Evolutionary conservation across 1,284 basidiomycete species (phyloP), one percentile per base, ranked within the genome.

Genomic region (Sporisorium reilianum): DNA sequence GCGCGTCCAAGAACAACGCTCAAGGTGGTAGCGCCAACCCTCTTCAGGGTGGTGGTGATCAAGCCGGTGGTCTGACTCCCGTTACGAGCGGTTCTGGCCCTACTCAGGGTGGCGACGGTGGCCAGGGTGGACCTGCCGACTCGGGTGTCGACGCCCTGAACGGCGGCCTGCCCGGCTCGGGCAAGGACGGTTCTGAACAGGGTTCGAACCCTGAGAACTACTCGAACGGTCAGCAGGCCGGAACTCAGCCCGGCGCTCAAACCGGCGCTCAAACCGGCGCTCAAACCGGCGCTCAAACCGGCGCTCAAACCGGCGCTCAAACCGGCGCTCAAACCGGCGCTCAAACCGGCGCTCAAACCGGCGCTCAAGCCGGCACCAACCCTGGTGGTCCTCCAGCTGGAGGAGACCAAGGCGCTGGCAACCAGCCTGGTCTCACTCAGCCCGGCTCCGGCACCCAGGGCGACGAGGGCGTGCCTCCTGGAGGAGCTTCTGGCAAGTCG

Each of bases 1-100:
- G 62, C 26, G 44, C 53, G 3, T 10, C 45, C 25, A 61, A 63
- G 57, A 20, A 18, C 40, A 64, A 62, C 36, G 53, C 18, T 6
- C 14, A 30, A 5, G 22, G n/a, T 22, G 14, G 28, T 7, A 23
- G 46, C 32, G 22, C 28, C 16, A 22, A 26, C 32, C 16, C 25
- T 40, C 45, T 44, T 41, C 46, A 55, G 11, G 34, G 8, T 28
- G 40, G 40, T 16, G 50, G 44, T 11, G 18, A 25, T 10, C 36
- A 41, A 26, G 8, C 10, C 4, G n/a, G 26, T 23, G 38, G 14
- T 7, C 9, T 38, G 56, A 41, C 49, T 5, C 40, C 48, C 20
- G 48, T 51, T 40, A 42, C 23, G 18, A 28, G 18, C 22, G 38
- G 4, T 25, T 16, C 41, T 54, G 30, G 52, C 12, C 4, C n/a